phyloP scores from a whole-genome alignment of 2,329 filamentous ascomycete genomes.

The Neopestalotiopsis clavispora region DNA sequence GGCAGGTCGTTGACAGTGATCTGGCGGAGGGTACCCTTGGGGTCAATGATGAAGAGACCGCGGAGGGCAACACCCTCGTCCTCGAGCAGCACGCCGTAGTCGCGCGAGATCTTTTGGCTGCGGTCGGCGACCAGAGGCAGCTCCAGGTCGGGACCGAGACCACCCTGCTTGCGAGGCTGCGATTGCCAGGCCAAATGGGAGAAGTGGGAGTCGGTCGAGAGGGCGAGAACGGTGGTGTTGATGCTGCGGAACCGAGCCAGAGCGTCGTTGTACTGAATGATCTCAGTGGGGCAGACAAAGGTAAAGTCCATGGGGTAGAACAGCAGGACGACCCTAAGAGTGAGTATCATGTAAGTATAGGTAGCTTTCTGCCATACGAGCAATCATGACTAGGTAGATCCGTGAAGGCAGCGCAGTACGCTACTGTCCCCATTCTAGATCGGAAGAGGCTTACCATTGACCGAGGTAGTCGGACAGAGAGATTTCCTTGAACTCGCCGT shows the following conservation, averaged over 20 bases:
- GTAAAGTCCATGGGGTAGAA: conserved; percentile 74
- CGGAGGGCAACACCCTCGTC: conserved; percentile 67
- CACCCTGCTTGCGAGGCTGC: conserved; percentile 63
- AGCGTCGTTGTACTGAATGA: conserved; percentile 67
- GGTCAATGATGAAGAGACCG: conserved; percentile 70
- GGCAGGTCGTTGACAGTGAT: conserved; percentile 71
- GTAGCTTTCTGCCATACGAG: neutral
- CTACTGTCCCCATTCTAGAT: too few species aligned
- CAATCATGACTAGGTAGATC: too few species aligned
- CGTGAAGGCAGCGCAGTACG: too few species aligned
- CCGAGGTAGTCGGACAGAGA: conserved; percentile 49
- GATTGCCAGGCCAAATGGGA: conserved; percentile 62
- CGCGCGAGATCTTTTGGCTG: conserved; percentile 62
- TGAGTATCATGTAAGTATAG: conserved; percentile 9
- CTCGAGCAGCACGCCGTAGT: conserved; percentile 68
- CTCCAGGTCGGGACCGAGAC: conserved; percentile 62
- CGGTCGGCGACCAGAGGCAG: conserved; percentile 67
- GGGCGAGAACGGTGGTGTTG: conserved; percentile 63
- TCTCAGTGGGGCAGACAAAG: conserved; percentile 70
- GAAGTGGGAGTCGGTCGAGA: conserved; percentile 66
- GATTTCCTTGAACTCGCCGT: conserved; percentile 52
- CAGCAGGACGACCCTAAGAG: conserved; percentile 63
- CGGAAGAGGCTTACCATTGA: conserved; percentile 44
- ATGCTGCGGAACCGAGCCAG: conserved; percentile 63
- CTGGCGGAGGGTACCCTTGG: conserved; percentile 63